phyloP scores from a whole-genome alignment of 768 basidiomycete species.

The Xerocomellus chrysenteron region DNA sequence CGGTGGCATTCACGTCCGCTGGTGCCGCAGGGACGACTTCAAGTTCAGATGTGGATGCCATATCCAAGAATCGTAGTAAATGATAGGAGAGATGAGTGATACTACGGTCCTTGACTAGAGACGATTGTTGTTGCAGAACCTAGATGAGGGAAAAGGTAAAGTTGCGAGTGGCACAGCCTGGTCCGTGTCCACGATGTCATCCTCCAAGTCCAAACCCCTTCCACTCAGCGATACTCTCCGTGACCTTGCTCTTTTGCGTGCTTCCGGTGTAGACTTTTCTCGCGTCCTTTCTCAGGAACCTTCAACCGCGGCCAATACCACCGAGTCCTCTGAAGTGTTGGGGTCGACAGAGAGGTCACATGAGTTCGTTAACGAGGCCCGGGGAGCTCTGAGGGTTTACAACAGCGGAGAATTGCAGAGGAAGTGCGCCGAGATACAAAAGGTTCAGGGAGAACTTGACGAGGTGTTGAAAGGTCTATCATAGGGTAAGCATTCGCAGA shows the following conservation, averaged over 20 bases:
- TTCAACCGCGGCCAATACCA: neutral
- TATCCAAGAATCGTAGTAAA: slow-evolving; percentile 1
- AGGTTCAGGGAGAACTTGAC: slow-evolving; percentile 53
- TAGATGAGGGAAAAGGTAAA: neutral
- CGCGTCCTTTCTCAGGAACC: slow-evolving; percentile 23
- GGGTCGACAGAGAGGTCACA: slow-evolving; percentile 45
- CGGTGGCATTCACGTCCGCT: neutral
- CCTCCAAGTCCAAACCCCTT: slow-evolving; percentile 44
- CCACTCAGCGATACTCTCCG: slow-evolving; percentile 58
- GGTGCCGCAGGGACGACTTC: slow-evolving; percentile 6
- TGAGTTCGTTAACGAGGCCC: slow-evolving; percentile 57
- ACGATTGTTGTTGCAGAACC: neutral
- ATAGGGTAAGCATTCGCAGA: slow-evolving; percentile 16
- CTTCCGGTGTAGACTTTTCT: slow-evolving; percentile 48
- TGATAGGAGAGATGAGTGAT: no score
- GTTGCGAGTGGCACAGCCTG: neutral
- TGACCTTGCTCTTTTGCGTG: slow-evolving; percentile 71
- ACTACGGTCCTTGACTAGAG: neutral
- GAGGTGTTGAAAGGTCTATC: slow-evolving; percentile 42
- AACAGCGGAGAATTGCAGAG: slow-evolving; percentile 47
- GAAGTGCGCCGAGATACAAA: slow-evolving; percentile 56
- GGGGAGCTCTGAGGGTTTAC: slow-evolving; percentile 50
- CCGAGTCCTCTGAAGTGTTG: slow-evolving; percentile 10
- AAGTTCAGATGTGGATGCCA: slow-evolving; percentile 11
- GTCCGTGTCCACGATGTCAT: slow-evolving; percentile 14